Base-by-base conservation (phyloP, 1,139 yeast species). In the Hansenula sp. region DNA sequence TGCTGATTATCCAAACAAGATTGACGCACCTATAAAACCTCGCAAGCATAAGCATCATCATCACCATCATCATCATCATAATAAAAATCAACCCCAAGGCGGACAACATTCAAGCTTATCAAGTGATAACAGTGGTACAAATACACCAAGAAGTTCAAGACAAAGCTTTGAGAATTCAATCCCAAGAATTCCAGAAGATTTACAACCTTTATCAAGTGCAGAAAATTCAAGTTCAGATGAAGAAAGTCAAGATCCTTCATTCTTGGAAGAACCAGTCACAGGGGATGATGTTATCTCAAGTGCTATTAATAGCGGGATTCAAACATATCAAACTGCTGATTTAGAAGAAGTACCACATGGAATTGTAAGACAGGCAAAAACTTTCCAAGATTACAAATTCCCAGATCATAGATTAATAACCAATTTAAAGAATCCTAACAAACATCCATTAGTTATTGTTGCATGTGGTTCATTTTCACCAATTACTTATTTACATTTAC, bases 391-490 rank as follows among this genome's bases (percentile, higher is more conserved):
- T 36, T 92, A 92, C 64, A 64, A 68, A 42, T 92, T 92, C 62
- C 97, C 98, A 1, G 75, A 83, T 1, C 97, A 92, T 63, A 69
- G 97, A 46, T 69, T 92, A 42, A 84, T 89, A 25, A 77, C 81
- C 26, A 75, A 75, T 38, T 65, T 92, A 57, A 67, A 77, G 45
- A 95, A 89, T 55, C 79, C 85, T 43, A 69, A 82, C 45, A 90
- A 90, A 63, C 75, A 82, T 50, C 98, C 99, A 1, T 71, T 92
- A 50, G 97, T 92, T 14, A 76, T 92, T 43, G 97, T 92, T 24
- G 97, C 98, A 2, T 92, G 98, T 64, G 98, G 99, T 6, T 88
- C 96, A 6, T 92, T 92, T 59, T 86, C 96, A 1, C 99, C 99
- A 29, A 80, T 92, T 41, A 92, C 98, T 0, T 92, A 92, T 61